Evolutionary conservation across 176 grass and related monocot genomes (phyloP).

Genomic region (Avena eriantha): DNA sequence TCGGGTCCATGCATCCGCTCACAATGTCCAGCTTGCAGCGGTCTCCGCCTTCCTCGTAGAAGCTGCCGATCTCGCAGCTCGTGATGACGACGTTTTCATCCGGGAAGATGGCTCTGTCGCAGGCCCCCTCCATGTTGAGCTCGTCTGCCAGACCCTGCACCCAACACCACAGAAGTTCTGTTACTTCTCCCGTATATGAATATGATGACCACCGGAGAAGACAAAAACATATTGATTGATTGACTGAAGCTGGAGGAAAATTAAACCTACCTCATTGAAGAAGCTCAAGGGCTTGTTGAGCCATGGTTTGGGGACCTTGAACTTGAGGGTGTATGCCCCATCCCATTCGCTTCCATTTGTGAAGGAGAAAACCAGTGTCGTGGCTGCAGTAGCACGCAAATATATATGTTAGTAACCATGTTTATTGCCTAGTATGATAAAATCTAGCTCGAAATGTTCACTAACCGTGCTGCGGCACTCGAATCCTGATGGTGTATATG

Average conservation of each 20-base stretch:
- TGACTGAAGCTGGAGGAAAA: background rate
- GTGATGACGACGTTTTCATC: slow-evolving; percentile 79
- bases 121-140: slow-evolving; percentile 80
- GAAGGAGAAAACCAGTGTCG: slow-evolving; percentile 87
- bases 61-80: slow-evolving; percentile 81
- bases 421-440: no score
- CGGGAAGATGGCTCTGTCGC: slow-evolving; percentile 84
- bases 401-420: no score
- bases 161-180: background rate
- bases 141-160: slow-evolving; percentile 73
- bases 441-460: background rate
- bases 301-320: slow-evolving; percentile 76
- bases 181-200: background rate
- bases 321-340: slow-evolving; percentile 80
- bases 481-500: slow-evolving; percentile 86
- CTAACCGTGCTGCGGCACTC: slow-evolving; percentile 74
- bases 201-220: background rate
- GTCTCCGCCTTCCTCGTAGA: slow-evolving; percentile 77
- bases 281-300: slow-evolving; percentile 74
- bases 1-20: slow-evolving; percentile 80
- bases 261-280: slow-evolving; percentile 68
- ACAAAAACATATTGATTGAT: background rate
- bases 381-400: slow-evolving; percentile 55
- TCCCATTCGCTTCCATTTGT: slow-evolving; percentile 91
- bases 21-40: slow-evolving; percentile 92